Base-by-base conservation (phyloP, 208 protist genomes). In the Trypanosoma theileri region DNA sequence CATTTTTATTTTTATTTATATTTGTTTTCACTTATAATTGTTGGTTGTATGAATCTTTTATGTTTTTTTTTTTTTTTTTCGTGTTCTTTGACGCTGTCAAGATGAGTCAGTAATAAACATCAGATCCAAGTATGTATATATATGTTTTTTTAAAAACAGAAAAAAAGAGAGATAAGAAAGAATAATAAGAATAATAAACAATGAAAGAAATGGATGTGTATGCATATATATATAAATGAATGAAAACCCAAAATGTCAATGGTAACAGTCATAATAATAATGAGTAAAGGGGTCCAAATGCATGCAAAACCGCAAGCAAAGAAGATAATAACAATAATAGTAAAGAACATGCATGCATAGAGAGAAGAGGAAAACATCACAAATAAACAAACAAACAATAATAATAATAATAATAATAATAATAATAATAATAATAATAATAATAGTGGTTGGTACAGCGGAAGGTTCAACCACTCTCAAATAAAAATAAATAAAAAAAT, bases 321-420 rank as follows among this genome's bases (percentile, higher is more conserved):
- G 63, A 24, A 28, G 67, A 70, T 55, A 42, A 57, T 24, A 35
- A 31, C 19, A 51, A 51, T 26, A 63, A 41, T 17, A 57, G 41
- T 59, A n/a, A 41, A 21, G 46, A 62, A 69, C 51, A 59, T 42
- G 69, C 51, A 68, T 26, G 58, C 17, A 68, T 59, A 24, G 16
- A 62, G 46, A 53, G 22, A 10, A 68, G 24, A 46, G 54, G 40
- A 65, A 71, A 71, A 45, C 19, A 0, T 35, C n/a, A 60, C 9
- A 28, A 48, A 59, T 59, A 16, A 71, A 45, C 48, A 41, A 57
- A 52, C 41, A 50, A 48, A 48, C n/a, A 22, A n/a, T n/a, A 35
- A 35, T 6, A 35, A 35, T 35, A 35, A 35, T 35, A 35, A 35
- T 6, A 35, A 35, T 35, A 35, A 35, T 35, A 35, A n/a, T n/a